Percentiles rank a stretch among this genome's conserved stretches.
Evolutionary conservation across 1,284 basidiomycete genomes (phyloP).

Genomic region (Earliella scabrosa): DNA sequence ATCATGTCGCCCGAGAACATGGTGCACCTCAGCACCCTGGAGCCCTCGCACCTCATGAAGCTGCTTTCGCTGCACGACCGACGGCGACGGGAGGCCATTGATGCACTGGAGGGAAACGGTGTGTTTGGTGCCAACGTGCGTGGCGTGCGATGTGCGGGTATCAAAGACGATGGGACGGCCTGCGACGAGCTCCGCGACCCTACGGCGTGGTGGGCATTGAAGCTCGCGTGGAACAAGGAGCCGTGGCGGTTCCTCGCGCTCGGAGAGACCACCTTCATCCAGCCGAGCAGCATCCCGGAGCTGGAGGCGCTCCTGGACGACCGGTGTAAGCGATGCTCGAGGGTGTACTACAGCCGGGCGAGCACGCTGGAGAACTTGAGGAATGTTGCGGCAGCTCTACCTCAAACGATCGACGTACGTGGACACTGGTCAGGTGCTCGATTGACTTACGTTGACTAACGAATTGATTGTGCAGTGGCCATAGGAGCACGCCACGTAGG

Average conservation of each 20-base stretch:
- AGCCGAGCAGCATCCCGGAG: background rate
- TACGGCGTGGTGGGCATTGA: slow-evolving; percentile 3
- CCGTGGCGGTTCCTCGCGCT: slow-evolving; percentile 7
- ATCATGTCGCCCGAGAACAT: slow-evolving; percentile 43
- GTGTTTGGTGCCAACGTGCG: background rate
- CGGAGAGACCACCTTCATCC: background rate
- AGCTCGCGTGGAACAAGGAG: background rate
- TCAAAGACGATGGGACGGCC: background rate
- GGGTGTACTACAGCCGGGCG: background rate
- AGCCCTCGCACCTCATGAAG: slow-evolving; percentile 20
- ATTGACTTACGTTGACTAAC: too few species aligned
- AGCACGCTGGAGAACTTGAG: background rate
- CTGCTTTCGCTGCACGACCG: slow-evolving; percentile 28
- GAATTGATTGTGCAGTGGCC: too few species aligned
- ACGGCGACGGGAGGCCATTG: background rate
- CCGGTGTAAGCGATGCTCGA: background rate
- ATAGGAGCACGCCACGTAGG: too few species aligned
- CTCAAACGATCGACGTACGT: slow-evolving; percentile 3
- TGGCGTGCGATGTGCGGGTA: background rate
- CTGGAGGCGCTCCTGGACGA: background rate
- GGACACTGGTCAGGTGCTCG: background rate
- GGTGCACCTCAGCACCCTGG: slow-evolving; percentile 22
- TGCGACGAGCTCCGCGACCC: slow-evolving; percentile 1
- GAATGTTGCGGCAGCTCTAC: background rate
- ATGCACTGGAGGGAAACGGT: background rate